Percentiles rank a stretch among this genome's conserved stretches.
These are phyloP conservation scores for Sabuloglossum arenarium DNA, from an alignment of 495 filamentous ascomycete species.

Conservation along the genomic window DNA sequence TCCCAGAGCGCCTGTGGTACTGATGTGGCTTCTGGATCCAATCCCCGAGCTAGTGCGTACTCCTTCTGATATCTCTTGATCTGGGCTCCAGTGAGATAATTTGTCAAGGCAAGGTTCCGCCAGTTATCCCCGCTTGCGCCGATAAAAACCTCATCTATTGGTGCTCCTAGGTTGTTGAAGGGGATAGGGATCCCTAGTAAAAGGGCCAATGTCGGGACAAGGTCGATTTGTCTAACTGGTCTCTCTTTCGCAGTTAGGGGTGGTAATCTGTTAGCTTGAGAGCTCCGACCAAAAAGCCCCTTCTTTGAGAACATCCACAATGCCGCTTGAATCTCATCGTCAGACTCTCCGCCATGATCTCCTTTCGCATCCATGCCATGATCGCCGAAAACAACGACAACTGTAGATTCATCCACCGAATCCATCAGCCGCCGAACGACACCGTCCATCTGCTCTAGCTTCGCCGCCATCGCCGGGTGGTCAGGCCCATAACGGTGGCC, in stretches of 20 bases:
- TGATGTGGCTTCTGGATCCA: conserved; percentile 30
- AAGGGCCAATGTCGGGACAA: conserved; percentile 78
- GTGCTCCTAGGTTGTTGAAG: conserved; percentile 89
- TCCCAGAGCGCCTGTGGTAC: conserved; percentile 39
- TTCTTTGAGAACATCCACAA: conserved; percentile 96
- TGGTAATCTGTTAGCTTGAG: conserved; percentile 34
- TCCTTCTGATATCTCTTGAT: conserved; percentile 70
- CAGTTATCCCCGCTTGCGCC: conserved; percentile 45
- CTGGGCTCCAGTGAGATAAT: conserved; percentile 59
- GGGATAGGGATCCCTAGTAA: conserved; percentile 83
- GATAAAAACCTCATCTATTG: conserved; percentile 84
- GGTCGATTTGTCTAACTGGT: conserved; percentile 82
- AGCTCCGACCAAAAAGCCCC: conserved; percentile 57
- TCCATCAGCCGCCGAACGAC: conserved; percentile 53
- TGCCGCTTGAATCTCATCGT: conserved; percentile 85
- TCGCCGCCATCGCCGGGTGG: conserved; percentile 76
- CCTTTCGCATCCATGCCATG: conserved; percentile 97
- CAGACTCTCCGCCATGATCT: conserved; percentile 90
- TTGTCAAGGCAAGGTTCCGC: conserved; percentile 52
- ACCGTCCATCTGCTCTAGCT: conserved; percentile 77
- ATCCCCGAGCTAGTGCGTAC: conserved; percentile 38
- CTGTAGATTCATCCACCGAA: conserved; percentile 58
- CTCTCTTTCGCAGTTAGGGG: conserved; percentile 57
- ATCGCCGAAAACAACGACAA: conserved; percentile 92
- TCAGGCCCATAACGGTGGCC: conserved; percentile 91